Evolutionary conservation across 2,329 filamentous ascomycete species (phyloP).

Genomic region (Ceratocystis eucalypticola): DNA sequence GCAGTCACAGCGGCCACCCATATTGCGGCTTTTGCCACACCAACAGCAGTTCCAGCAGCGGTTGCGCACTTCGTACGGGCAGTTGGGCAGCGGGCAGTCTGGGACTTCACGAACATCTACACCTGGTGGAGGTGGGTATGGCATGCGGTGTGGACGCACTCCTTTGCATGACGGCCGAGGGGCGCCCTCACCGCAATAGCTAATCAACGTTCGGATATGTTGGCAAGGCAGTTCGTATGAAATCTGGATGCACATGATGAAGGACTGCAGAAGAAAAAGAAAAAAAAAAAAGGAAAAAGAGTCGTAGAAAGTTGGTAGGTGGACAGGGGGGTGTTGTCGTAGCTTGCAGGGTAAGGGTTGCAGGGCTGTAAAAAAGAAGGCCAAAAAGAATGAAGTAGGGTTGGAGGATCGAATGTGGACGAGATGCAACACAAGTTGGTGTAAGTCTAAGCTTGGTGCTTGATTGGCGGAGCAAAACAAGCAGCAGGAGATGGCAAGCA

Average conservation of each 20-base stretch:
- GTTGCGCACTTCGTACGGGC: slow-evolving; percentile 37
- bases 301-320: neutral
- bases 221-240: slow-evolving; percentile 39
- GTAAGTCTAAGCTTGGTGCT: neutral
- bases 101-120: slow-evolving; percentile 27
- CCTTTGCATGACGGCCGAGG: slow-evolving; percentile 31
- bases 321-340: neutral
- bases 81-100: slow-evolving; percentile 34
- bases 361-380: neutral
- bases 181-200: slow-evolving; percentile 33
- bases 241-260: slow-evolving; percentile 36
- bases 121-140: slow-evolving; percentile 36
- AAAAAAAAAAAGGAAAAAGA: too few species aligned
- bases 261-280: neutral
- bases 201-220: slow-evolving; percentile 34
- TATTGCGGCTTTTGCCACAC: slow-evolving; percentile 42
- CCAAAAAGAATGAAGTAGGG: neutral
- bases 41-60: slow-evolving; percentile 43
- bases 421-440: slow-evolving; percentile 7
- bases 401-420: slow-evolving; percentile 4
- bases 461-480: neutral
- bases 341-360: slow-evolving; percentile 11
- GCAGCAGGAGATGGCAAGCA: neutral
- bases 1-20: slow-evolving; percentile 36
- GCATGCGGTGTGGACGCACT: slow-evolving; percentile 32